These are phyloP conservation scores for Violaceomyces palustris DNA, from an alignment of 1,284 basidiomycete genomes.

Conservation along the genomic window DNA sequence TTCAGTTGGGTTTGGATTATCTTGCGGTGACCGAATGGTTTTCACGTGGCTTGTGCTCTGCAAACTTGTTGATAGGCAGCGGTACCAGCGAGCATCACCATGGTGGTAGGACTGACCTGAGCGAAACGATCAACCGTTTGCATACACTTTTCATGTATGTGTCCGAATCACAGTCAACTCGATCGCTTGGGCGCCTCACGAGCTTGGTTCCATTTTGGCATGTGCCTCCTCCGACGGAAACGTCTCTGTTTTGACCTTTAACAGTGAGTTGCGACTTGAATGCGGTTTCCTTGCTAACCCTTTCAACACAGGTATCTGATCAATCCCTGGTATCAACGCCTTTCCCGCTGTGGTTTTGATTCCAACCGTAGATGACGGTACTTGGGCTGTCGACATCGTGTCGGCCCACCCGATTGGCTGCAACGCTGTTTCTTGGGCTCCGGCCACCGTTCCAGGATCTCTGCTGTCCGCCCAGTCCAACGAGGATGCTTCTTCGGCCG, in stretches of 20 bases:
- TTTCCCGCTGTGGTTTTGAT: no score
- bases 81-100: no score
- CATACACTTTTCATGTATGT: no score
- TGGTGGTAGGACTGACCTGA: neutral
- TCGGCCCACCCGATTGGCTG: constrained; percentile 92
- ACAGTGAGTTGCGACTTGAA: constrained; percentile 69
- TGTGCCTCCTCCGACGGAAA: constrained; percentile 98
- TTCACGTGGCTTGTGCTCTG: no score
- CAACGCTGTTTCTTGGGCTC: constrained; percentile 96
- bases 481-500: constrained; percentile 8
- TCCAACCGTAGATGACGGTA: constrained; percentile 72
- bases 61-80: no score
- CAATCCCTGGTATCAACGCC: no score
- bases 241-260: constrained; percentile 92
- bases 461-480: constrained; percentile 48
- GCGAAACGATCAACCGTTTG: no score
- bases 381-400: constrained; percentile 92
- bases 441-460: constrained; percentile 78
- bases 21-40: no score
- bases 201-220: constrained; percentile 90
- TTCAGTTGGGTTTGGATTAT: no score
- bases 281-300: neutral
- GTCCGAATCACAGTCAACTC: constrained; percentile 98
- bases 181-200: constrained; percentile 95
- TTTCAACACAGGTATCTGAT: neutral